Evolutionary conservation across 345 rosid species (phyloP), one percentile per base, ranked within the genome.

Genomic region (Murraya paniculata): DNA sequence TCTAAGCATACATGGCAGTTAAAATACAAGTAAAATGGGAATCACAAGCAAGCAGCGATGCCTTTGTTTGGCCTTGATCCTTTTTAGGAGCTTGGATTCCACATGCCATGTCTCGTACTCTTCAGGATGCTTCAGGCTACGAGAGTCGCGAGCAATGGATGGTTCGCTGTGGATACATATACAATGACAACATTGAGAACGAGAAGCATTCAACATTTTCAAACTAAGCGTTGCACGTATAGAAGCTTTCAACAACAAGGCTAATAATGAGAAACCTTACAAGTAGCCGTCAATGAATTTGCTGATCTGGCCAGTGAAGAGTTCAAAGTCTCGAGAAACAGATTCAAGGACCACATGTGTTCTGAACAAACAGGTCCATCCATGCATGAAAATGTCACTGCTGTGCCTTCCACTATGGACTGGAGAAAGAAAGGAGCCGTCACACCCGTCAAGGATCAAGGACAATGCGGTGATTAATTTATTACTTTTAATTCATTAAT

Each of bases 61-160:
- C 16, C 25, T 79, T 55, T 33, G 53, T 13, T 38, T 84, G 38
- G 81, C 79, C 4, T 57, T 77, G 53, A 24, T 81, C 41, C 73
- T 84, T 78, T 78, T 22, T 73, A 33, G 81, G 79, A 35, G 69
- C 79, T 21, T 71, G 59, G 75, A 45, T 71, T 48, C 71, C 31
- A 3, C 68, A 64, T 36, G 82, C 78, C 13, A 71, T 56, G n/a
- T 60, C 79, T 24, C 77, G 81, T 41, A 22, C 59, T 73, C 76
- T 85, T 22, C 71, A 35, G 48, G 81, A 73, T 21, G 61, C 38
- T 4, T 33, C 78, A 3, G 55, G 80, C 66, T 28, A 61, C 9
- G 71, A 82, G 75, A 64, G 83, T 81, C 82, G 81, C 56, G 62
- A 82, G 13, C 62, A 79, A 31, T 89, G 91, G 89, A 75, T 85